Percentiles rank a stretch among this genome's conserved stretches.
Evolutionary conservation across 345 rosid genomes (phyloP).

Genomic region (Viola odorata): DNA sequence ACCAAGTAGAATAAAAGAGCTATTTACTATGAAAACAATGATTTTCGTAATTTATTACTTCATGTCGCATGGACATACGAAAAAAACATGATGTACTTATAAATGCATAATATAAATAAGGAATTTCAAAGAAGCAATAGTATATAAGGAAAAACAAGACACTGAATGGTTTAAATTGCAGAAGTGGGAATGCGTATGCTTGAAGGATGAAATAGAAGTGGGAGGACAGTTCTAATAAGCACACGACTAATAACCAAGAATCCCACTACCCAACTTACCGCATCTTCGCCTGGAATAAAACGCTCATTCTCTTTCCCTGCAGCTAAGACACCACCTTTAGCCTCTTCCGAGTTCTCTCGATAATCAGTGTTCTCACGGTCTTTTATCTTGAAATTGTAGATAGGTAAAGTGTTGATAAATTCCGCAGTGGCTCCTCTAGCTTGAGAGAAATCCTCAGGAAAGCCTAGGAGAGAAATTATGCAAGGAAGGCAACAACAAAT

Average conservation of each 20-base stretch:
- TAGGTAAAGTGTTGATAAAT: conserved; percentile 63
- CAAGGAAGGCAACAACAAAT: conserved; percentile 90
- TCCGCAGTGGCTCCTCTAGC: conserved; percentile 74
- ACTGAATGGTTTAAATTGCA: too few relatives aligned
- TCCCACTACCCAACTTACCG: conserved; percentile 43
- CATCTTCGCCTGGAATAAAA: conserved; percentile 75
- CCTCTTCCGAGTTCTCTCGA: conserved; percentile 35
- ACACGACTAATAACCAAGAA: background rate
- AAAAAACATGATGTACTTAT: too few relatives aligned
- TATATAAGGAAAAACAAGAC: too few relatives aligned
- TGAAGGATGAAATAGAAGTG: too few relatives aligned
- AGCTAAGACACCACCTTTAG: conserved; percentile 66
- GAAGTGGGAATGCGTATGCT: too few relatives aligned
- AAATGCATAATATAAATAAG: too few relatives aligned
- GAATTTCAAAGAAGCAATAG: too few relatives aligned
- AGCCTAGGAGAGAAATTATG: conserved; percentile 76
- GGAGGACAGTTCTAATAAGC: background rate
- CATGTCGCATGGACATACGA: too few relatives aligned
- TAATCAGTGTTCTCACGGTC: conserved; percentile 30
- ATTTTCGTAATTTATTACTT: too few relatives aligned
- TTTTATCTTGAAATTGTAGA: conserved; percentile 57
- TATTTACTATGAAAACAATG: too few relatives aligned
- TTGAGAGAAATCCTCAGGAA: conserved; percentile 66
- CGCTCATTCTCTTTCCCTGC: conserved; percentile 71
- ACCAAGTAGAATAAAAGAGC: too few relatives aligned